Percentiles rank a stretch among this genome's conserved stretches.
phyloP scores from a whole-genome alignment of 306 rosid genomes.

The Medicago arabica region DNA sequence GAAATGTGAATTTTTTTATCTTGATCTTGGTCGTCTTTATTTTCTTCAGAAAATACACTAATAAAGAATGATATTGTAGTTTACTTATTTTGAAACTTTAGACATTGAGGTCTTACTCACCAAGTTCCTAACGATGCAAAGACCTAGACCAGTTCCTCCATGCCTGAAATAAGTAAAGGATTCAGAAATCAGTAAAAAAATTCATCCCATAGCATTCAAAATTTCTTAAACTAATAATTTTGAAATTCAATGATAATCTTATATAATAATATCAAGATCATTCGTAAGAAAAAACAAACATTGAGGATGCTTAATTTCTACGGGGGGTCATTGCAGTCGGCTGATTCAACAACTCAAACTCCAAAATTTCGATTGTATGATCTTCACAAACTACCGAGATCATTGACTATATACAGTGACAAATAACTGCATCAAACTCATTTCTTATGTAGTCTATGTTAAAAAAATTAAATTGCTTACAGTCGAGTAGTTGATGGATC shows the following conservation, averaged over 20 bases:
- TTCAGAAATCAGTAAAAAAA: background rate
- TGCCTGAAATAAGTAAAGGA: constrained; percentile 68
- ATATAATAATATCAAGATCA: constrained; percentile 11
- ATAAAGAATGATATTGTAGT: background rate
- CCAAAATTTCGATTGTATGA: background rate
- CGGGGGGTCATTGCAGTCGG: background rate
- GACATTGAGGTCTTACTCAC: constrained; percentile 55
- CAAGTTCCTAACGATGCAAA: constrained; percentile 94
- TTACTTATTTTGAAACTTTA: constrained; percentile 29
- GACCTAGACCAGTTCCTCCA: constrained; percentile 99
- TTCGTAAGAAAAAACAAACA: background rate
- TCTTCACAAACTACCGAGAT: background rate
- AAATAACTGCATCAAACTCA: background rate
- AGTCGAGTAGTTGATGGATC: constrained; percentile 98
- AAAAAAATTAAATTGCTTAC: constrained; percentile 56
- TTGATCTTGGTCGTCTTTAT: background rate
- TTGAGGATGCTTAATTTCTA: background rate
- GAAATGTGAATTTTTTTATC: no score
- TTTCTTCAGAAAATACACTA: background rate
- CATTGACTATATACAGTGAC: background rate
- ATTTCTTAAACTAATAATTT: constrained; percentile 21
- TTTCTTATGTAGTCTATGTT: background rate
- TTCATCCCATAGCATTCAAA: background rate
- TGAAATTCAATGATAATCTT: constrained; percentile 24
- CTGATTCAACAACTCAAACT: background rate